Conservation (phyloP, 371 early-diverging fungal species). For the Actinomortierella wolfii region DNA sequence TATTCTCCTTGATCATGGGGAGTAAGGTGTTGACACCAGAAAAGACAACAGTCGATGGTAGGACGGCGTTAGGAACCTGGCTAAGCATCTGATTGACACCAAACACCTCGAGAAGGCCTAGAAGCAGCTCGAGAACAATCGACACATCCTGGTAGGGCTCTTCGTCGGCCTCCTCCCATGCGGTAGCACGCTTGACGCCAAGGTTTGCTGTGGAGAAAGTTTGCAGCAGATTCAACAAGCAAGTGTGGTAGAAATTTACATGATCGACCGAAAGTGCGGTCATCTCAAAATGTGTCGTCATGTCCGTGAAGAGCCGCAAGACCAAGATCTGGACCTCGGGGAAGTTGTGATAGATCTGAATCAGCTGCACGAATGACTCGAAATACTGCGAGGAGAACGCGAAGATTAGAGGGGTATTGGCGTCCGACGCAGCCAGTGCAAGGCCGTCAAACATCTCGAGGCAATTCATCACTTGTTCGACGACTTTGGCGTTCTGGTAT, state of each 20-base stretch:
- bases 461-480: slow-evolving; percentile 65
- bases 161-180: slow-evolving; percentile 66
- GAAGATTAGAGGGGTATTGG: slow-evolving; percentile 66
- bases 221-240: slow-evolving; percentile 23
- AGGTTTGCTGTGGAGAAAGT: slow-evolving; percentile 32
- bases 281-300: slow-evolving; percentile 58
- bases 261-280: slow-evolving; percentile 15
- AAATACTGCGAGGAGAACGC: slow-evolving; percentile 63
- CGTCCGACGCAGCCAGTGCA: slow-evolving; percentile 70
- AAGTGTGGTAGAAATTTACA: slow-evolving; percentile 28
- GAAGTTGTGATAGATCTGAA: slow-evolving; percentile 66
- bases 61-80: slow-evolving; percentile 36
- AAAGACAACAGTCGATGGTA: slow-evolving; percentile 70
- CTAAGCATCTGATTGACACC: slow-evolving; percentile 34
- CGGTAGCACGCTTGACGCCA: slow-evolving; percentile 57
- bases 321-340: slow-evolving; percentile 70
- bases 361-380: slow-evolving; percentile 64
- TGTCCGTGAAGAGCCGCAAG: slow-evolving; percentile 62
- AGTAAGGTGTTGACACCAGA: slow-evolving; percentile 70
- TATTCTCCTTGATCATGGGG: slow-evolving; percentile 72
- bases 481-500: slow-evolving; percentile 62
- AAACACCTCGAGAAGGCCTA: slow-evolving; percentile 41
- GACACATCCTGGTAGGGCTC: slow-evolving; percentile 73
- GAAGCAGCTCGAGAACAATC: slow-evolving; percentile 62
- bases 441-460: slow-evolving; percentile 84